These are phyloP conservation scores for Neopestalotiopsis clavispora DNA, from an alignment of 2,329 filamentous ascomycete genomes.

Conservation along the genomic window DNA sequence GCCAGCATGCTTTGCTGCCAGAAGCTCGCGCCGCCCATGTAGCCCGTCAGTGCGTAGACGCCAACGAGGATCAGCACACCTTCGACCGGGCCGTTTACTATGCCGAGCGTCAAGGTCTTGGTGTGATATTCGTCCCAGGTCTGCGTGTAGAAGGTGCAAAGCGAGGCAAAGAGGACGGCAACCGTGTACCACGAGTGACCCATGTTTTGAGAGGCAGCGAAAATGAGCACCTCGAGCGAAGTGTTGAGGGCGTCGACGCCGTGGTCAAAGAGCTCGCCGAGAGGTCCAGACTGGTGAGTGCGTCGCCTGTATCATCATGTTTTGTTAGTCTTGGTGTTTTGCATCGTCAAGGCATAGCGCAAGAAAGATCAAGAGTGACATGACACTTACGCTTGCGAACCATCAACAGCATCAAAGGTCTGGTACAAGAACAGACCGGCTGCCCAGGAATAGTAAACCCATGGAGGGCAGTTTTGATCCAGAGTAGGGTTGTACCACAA, in stretches of 20 bases:
- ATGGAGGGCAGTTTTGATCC: conserved; percentile 89
- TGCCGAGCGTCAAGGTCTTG: conserved; percentile 88
- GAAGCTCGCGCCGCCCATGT: conserved; percentile 86
- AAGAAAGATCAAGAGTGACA: conserved; percentile 6
- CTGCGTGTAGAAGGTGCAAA: conserved; percentile 97
- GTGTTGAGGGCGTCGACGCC: conserved; percentile 97
- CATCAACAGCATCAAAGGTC: conserved; percentile 97
- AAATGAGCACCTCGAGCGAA: conserved; percentile 88
- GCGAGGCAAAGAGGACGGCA: conserved; percentile 78
- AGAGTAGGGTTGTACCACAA: conserved; percentile 96
- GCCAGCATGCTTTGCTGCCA: conserved; percentile 86
- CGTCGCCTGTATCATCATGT: conserved; percentile 63
- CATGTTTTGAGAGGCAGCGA: conserved; percentile 90
- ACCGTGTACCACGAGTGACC: conserved; percentile 92
- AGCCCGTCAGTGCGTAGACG: conserved; percentile 84
- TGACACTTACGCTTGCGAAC: conserved; percentile 79
- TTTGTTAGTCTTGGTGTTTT: neutral
- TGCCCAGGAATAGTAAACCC: conserved; percentile 95
- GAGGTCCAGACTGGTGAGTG: conserved; percentile 88
- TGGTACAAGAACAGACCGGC: conserved; percentile 93
- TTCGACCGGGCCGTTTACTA: conserved; percentile 94
- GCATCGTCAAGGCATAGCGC: neutral
- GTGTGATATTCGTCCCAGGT: conserved; percentile 99
- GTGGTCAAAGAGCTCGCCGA: conserved; percentile 97
- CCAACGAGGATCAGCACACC: conserved; percentile 83